Evolutionary conservation across 2,329 filamentous ascomycete species (phyloP), one percentile per base, ranked within the genome.

Genomic region (Diaporthe nobilis): DNA sequence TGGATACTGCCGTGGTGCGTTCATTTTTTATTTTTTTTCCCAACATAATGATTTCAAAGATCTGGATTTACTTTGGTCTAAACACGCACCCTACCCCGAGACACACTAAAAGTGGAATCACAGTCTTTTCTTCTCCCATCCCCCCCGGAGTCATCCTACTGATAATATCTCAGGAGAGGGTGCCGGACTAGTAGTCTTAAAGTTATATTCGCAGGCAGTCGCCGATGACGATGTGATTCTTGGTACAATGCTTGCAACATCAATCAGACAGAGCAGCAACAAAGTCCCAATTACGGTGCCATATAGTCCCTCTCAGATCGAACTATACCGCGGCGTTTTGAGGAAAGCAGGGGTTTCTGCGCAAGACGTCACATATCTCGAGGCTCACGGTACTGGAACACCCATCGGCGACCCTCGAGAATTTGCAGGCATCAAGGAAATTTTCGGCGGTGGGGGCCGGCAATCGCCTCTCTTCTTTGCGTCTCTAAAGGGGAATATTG

Each of bases 31-130:
- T n/a, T n/a, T n/a, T n/a, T n/a, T n/a, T n/a, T n/a, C n/a, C n/a
- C n/a, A n/a, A n/a, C 17, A 17, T 7, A 47, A 22, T 31, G 4
- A 31, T 47, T 47, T 2, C 17, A 8, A 47, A 47, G 44, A 47
- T 20, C 22, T 47, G 44, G 9, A 47, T 17, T 47, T 49, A 4
- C 44, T n/a, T n/a, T n/a, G 2, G 44, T 49, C 7, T 22, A 20
- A 3, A 22, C 17, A 49, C 44, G 42, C 0, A 3, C 44, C 7
- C 6, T 20, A 7, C 20, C 17, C 44, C 3, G 7, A 8, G 2
- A 20, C 0, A 0, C 0, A 22, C 1, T 0, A 49, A 8, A 22
- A 49, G 7, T 49, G 7, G 20, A 8, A 7, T 1, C 15, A 20
- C 1, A 1, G 28, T 28, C 1, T 2, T 42, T 42, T 13, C 4